Conservation (phyloP, 345 rosid species). For the Melaleuca quinquenervia region DNA sequence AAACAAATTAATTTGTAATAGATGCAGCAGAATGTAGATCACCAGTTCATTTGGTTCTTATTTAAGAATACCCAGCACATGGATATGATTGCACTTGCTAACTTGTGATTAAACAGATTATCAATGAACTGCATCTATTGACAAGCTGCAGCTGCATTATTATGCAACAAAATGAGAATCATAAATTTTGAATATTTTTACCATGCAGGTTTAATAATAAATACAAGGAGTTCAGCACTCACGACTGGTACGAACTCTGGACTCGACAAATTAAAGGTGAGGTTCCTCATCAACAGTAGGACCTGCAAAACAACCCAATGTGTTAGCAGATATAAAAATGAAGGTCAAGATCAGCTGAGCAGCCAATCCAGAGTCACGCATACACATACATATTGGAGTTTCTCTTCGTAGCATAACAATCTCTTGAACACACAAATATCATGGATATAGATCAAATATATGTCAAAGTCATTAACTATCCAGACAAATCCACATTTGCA, state of each 20-base stretch:
- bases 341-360: not conserved
- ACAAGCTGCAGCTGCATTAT: not conserved
- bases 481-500: not conserved
- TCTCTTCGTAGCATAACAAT: not conserved
- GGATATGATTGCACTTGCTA: not conserved
- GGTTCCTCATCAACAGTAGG: constrained; percentile 80
- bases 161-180: not conserved
- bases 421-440: not conserved
- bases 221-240: constrained; percentile 18
- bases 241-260: constrained; percentile 85
- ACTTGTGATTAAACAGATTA: not conserved
- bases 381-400: not conserved
- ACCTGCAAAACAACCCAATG: constrained; percentile 44
- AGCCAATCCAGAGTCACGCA: not conserved
- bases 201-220: not conserved
- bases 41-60: not conserved
- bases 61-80: not conserved
- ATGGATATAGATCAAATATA: not conserved
- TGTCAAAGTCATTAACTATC: not conserved
- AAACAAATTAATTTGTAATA: not conserved
- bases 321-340: not conserved
- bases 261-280: constrained; percentile 69
- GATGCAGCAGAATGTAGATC: not conserved
- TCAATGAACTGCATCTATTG: not conserved
- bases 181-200: not conserved